Evolutionary conservation across 129 eudicot species (phyloP).

Genomic region (Arctium minus): DNA sequence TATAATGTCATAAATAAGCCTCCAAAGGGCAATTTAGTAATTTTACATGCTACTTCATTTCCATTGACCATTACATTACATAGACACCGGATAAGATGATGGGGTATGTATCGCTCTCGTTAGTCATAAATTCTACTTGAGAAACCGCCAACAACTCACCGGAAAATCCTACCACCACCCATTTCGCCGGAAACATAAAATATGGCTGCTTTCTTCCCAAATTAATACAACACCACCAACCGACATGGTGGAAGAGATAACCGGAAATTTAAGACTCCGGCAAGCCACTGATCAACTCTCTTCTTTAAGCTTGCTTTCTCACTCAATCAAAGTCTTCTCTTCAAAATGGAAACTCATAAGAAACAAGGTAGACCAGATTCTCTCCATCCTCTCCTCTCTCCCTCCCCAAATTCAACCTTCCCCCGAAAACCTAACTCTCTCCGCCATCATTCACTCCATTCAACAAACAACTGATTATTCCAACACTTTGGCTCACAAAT

Average conservation of each 20-base stretch:
- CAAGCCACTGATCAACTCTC: slow-evolving; percentile 42
- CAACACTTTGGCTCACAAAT: slow-evolving; percentile 40
- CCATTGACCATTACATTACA: slow-evolving; percentile 11
- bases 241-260: slow-evolving; percentile 37
- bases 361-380: slow-evolving; percentile 59
- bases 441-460: slow-evolving; percentile 31
- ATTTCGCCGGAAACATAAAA: slow-evolving; percentile 17
- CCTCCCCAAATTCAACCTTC: slow-evolving; percentile 39
- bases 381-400: slow-evolving; percentile 38
- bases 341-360: slow-evolving; percentile 66
- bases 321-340: slow-evolving; percentile 57
- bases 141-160: slow-evolving; percentile 18
- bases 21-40: slow-evolving; percentile 23
- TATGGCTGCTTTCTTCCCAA: slow-evolving; percentile 13
- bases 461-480: slow-evolving; percentile 36
- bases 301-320: slow-evolving; percentile 47
- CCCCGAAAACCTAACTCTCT: slow-evolving; percentile 32
- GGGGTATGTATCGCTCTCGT: slow-evolving; percentile 3
- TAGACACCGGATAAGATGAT: slow-evolving; percentile 25
- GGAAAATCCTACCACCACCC: slow-evolving; percentile 4
- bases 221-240: not conserved
- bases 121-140: not conserved
- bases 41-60: not conserved
- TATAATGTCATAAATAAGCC: not conserved
- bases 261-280: slow-evolving; percentile 31